A percentile compares a stretch with the other conserved stretches of the same genome.
Conservation (phyloP, 2,329 filamentous ascomycete species). For the Neofusicoccum sp. region DNA sequence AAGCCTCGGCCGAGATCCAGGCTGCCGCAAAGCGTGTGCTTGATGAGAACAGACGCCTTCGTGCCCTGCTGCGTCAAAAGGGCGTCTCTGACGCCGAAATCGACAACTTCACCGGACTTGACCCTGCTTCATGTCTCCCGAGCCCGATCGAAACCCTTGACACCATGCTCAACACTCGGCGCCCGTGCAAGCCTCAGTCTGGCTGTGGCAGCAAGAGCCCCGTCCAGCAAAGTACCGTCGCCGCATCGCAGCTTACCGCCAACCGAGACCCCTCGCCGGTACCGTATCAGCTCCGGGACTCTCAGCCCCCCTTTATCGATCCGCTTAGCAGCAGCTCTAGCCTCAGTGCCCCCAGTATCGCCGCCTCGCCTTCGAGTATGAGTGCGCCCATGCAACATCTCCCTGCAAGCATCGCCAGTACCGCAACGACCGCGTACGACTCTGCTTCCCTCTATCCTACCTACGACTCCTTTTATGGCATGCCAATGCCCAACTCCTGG, state of each 20-base stretch:
- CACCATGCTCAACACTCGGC: conserved; percentile 33
- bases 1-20: conserved; percentile 71
- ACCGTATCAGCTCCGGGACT: neutral
- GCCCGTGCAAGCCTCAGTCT: conserved; percentile 24
- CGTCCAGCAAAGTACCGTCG: neutral
- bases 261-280: neutral
- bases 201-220: conserved; percentile 17
- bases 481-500: neutral
- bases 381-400: neutral
- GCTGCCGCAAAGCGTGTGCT: conserved; percentile 65
- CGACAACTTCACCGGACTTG: conserved; percentile 26
- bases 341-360: neutral
- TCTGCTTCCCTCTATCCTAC: neutral
- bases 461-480: neutral
- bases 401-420: neutral
- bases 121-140: conserved; percentile 18
- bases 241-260: neutral
- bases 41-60: conserved; percentile 66
- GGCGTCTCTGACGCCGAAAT: conserved; percentile 60
- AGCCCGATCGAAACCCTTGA: conserved; percentile 23
- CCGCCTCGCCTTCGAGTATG: neutral
- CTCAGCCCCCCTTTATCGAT: neutral
- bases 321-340: neutral
- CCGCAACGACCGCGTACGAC: neutral
- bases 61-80: conserved; percentile 56